These are phyloP conservation scores for Sordariomycetes sp. DNA, from an alignment of 2,329 filamentous ascomycete species.

Conservation along the genomic window DNA sequence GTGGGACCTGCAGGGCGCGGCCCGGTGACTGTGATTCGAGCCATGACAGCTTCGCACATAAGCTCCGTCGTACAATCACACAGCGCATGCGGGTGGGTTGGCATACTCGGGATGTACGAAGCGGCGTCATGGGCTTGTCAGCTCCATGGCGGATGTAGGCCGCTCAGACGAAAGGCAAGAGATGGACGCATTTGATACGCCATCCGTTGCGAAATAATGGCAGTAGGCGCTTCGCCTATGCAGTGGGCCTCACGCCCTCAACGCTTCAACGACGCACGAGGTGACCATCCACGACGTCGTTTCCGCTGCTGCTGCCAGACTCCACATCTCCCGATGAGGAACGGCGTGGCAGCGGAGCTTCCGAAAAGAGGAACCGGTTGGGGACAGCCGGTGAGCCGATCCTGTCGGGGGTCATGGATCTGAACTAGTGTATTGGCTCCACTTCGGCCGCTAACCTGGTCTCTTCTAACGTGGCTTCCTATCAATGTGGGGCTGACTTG, in stretches of 20 bases:
- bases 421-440: not conserved
- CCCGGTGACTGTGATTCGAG: too few species aligned
- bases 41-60: not conserved
- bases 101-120: not conserved
- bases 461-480: not conserved
- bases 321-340: not conserved
- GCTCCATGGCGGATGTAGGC: not conserved
- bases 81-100: not conserved
- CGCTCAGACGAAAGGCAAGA: constrained; percentile 4
- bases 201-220: constrained; percentile 14
- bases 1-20: too few species aligned
- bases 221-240: constrained; percentile 7
- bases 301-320: not conserved
- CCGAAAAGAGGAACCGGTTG: not conserved
- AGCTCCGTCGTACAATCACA: not conserved
- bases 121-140: not conserved
- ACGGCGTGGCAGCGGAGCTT: not conserved
- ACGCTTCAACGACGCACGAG: not conserved
- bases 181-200: constrained; percentile 16
- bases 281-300: not conserved
- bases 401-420: not conserved
- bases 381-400: not conserved
- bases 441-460: not conserved
- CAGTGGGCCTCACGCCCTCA: not conserved
- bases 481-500: not conserved